These are phyloP conservation scores for Solanum hybrid DNA, from an alignment of 305 asterid species.

Conservation along the genomic window DNA sequence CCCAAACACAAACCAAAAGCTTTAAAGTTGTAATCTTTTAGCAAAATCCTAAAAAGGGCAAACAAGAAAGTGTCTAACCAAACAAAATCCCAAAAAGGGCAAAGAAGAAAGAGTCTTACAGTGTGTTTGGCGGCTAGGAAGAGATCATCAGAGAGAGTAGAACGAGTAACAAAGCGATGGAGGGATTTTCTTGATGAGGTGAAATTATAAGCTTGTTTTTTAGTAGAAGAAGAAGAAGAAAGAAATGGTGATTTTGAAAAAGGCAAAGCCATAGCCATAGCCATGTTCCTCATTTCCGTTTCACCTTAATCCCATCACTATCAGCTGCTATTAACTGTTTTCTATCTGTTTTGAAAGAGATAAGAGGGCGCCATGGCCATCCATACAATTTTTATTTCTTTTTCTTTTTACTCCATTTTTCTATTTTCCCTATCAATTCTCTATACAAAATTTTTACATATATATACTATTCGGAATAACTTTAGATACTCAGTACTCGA, in stretches of 20 bases:
- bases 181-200: neutral
- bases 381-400: neutral
- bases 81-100: neutral
- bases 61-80: constrained; percentile 19
- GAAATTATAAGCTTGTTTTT: constrained; percentile 6
- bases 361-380: neutral
- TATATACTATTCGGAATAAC: too few relatives aligned
- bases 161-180: constrained; percentile 24
- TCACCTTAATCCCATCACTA: neutral
- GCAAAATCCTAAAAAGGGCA: neutral
- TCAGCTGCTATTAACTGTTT: neutral
- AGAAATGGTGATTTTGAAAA: constrained; percentile 23
- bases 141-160: constrained; percentile 30
- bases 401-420: neutral
- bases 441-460: neutral
- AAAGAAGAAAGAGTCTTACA: constrained; percentile 22
- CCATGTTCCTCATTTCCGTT: neutral
- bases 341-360: neutral
- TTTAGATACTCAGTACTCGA: too few relatives aligned
- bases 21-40: neutral
- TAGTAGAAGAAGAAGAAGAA: neutral
- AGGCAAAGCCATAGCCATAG: neutral
- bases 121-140: constrained; percentile 56
- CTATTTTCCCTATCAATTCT: neutral
- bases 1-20: neutral